phyloP scores from a whole-genome alignment of 305 asterid species.

The Fraxinus albicans region DNA sequence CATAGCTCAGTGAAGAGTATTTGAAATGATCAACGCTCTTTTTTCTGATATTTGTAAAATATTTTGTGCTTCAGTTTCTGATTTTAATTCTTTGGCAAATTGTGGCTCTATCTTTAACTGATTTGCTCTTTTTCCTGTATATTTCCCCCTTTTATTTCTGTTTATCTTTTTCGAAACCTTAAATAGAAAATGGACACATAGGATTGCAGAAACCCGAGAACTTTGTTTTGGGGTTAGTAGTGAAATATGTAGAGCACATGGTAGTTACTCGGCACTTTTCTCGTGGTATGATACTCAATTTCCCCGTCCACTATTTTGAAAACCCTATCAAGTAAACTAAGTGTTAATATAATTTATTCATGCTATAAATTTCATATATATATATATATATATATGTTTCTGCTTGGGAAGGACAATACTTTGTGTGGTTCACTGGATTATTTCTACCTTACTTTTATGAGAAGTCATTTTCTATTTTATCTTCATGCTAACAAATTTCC shows the following conservation, averaged over 20 bases:
- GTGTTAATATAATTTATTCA: neutral
- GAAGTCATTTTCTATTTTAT: neutral
- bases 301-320: neutral
- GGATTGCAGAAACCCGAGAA: neutral
- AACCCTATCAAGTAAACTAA: neutral
- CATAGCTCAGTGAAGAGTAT: constrained; percentile 9
- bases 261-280: neutral
- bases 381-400: neutral
- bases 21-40: neutral
- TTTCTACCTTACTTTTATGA: neutral
- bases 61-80: neutral
- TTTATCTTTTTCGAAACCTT: neutral
- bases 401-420: neutral
- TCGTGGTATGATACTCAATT: neutral
- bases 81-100: neutral
- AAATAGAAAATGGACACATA: neutral
- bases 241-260: neutral
- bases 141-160: neutral
- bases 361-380: neutral
- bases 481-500: constrained; percentile 21
- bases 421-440: neutral
- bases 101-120: neutral
- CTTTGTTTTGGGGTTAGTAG: neutral
- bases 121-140: neutral
- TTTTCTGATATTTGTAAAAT: constrained; percentile 9